Conservation (phyloP, 1,139 yeast species). For the Ogataea hybrid region DNA sequence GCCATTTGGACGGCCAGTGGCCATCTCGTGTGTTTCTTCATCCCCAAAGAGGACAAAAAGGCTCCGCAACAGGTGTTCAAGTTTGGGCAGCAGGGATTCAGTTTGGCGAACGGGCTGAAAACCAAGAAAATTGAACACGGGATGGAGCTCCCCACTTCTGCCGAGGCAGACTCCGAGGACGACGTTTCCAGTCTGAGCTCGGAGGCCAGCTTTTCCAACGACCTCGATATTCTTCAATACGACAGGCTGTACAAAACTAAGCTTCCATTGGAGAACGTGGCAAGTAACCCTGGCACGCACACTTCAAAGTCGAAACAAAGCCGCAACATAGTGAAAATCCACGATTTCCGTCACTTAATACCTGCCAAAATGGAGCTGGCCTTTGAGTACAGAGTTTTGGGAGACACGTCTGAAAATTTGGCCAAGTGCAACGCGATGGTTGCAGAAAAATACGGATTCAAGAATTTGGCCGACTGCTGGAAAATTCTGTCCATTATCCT, state of each 20-base stretch:
- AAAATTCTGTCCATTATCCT: conserved; percentile 51
- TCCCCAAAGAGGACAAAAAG: conserved; percentile 48
- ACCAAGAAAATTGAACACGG: conserved; percentile 30
- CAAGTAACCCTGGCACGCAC: conserved; percentile 22
- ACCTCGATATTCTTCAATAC: conserved; percentile 48
- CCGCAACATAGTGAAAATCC: conserved; percentile 57
- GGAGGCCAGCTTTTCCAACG: conserved; percentile 49
- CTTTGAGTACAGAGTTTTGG: conserved; percentile 66
- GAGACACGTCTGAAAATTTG: conserved; percentile 61
- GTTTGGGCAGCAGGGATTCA: conserved; percentile 44
- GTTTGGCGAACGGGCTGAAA: conserved; percentile 34
- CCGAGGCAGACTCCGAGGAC: conserved; percentile 12
- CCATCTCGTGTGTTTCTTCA: conserved; percentile 75
- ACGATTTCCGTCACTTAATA: conserved; percentile 66
- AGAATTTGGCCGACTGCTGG: conserved; percentile 78
- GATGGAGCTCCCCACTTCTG: conserved; percentile 16
- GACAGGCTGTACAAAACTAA: conserved; percentile 45
- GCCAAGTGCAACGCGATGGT: conserved; percentile 72
- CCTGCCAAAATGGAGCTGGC: conserved; percentile 83
- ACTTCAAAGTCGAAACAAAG: conserved; percentile 21
- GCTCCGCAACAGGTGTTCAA: conserved; percentile 37
- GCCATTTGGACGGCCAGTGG: conserved; percentile 86
- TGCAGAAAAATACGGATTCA: conserved; percentile 61
- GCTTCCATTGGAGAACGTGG: conserved; percentile 41
- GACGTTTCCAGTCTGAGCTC: conserved; percentile 32